These are phyloP conservation scores for Rosa multiflora DNA, from an alignment of 306 rosid species.

Conservation along the genomic window DNA sequence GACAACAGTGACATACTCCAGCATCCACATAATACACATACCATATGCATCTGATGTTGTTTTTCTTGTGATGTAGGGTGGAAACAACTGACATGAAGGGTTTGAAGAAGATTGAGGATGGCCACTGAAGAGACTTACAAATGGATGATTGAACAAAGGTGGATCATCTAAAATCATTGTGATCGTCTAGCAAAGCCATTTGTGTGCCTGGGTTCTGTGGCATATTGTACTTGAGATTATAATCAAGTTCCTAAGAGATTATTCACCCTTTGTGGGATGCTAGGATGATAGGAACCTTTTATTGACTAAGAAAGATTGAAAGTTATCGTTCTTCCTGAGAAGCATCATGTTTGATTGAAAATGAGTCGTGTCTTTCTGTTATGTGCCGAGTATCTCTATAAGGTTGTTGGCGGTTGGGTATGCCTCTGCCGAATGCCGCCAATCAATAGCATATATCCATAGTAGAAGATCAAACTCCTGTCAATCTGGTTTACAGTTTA, in stretches of 20 bases:
- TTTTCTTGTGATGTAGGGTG: slow-evolving; percentile 59
- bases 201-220: slow-evolving; percentile 1
- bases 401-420: neutral
- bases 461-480: neutral
- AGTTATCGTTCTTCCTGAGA: neutral
- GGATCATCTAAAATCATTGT: slow-evolving; percentile 13
- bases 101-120: slow-evolving; percentile 92
- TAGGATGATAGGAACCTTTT: neutral
- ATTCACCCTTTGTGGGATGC: neutral
- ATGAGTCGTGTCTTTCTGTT: neutral
- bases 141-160: neutral
- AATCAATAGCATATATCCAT: neutral
- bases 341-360: neutral
- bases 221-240: slow-evolving; percentile 5
- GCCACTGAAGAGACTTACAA: slow-evolving; percentile 32
- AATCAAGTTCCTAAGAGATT: neutral
- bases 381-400: neutral
- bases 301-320: neutral
- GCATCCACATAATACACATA: neutral
- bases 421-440: neutral
- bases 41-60: slow-evolving; percentile 27
- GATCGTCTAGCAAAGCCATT: slow-evolving; percentile 9
- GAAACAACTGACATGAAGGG: slow-evolving; percentile 99
- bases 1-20: neutral
- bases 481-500: neutral